Base-by-base conservation (phyloP, 495 filamentous ascomycete species). In the Xylaria nigripes region DNA sequence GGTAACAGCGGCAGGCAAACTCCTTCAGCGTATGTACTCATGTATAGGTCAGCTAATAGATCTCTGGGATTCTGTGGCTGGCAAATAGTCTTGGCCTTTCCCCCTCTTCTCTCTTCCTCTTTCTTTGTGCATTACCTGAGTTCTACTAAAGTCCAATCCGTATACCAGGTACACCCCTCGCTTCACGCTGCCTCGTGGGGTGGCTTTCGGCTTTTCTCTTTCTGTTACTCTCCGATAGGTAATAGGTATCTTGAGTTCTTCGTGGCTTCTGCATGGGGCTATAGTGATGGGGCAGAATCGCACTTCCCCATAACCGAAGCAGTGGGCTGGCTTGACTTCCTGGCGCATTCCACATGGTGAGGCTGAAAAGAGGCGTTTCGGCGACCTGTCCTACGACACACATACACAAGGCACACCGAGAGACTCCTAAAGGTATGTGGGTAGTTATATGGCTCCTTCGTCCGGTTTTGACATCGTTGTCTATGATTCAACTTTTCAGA, bases 281-380 rank as follows among this genome's bases (percentile, higher is more conserved):
- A 7, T 2, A 2, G 36, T 18, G 15, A 18, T 6, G 2, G 36
- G n/a, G 15, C 4, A 12, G n/a, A 18, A 2, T 21, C 18, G 19
- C 41, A 34, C 10, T 38, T 36, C 25, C 30, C 9, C 15, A 32
- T 53, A 43, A 24, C 25, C 23, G 48, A 27, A 42, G 48, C n/a
- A 27, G 23, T 50, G 36, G 32, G 32, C 32, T 30, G 32, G 24
- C 36, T 44, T 53, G 43, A 23, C 43, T 16, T 40, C 43, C 32
- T 36, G 27, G 48, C 50, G 52, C 29, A 51, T 42, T 38, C 61
- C 61, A 63, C 58, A 63, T 61, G 61, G 62, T 58, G 61, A 66
- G 63, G 63, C 63, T 66, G 63, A 63, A 57, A 48, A 56, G 48
- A 36, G 54, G 51, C 45, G 47, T 36, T 59, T 61, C 42, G 51